Evolutionary conservation across 2,329 filamentous ascomycete species (phyloP).

Genomic region (Fusarium coffeatum): DNA sequence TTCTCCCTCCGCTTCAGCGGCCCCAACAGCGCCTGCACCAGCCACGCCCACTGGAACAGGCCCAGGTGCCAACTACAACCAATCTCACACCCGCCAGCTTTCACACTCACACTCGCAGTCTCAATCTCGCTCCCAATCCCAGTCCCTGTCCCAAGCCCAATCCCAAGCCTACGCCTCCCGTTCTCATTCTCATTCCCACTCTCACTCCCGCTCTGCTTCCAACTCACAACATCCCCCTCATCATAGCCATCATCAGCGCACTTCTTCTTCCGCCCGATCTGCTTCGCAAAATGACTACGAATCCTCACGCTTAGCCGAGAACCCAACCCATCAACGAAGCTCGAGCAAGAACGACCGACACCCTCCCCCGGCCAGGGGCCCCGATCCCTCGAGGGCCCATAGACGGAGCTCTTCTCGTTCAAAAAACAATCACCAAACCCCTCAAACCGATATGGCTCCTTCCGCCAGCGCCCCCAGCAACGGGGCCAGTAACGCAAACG

Average conservation of each 20-base stretch:
- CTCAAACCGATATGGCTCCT: constrained; percentile 61
- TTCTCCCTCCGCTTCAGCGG: constrained; percentile 34
- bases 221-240: constrained; percentile 42
- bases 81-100: constrained; percentile 43
- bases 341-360: constrained; percentile 70
- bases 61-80: constrained; percentile 38
- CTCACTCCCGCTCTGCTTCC: constrained; percentile 44
- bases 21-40: constrained; percentile 37
- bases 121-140: constrained; percentile 37
- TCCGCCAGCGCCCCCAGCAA: constrained; percentile 64
- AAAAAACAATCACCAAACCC: constrained; percentile 51
- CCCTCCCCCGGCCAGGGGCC: constrained; percentile 62
- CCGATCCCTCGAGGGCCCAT: constrained; percentile 60
- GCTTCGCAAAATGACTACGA: constrained; percentile 77
- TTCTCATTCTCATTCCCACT: constrained; percentile 39
- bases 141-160: constrained; percentile 33
- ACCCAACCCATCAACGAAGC: constrained; percentile 68
- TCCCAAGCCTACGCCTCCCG: constrained; percentile 34
- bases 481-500: constrained; percentile 63
- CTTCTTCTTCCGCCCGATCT: constrained; percentile 54
- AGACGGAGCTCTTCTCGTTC: constrained; percentile 64
- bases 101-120: constrained; percentile 43
- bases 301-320: constrained; percentile 71
- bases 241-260: constrained; percentile 53
- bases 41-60: constrained; percentile 41